Base-by-base conservation (phyloP, 805 yeast genomes). In the Cyberlindnera galapagoensis region DNA sequence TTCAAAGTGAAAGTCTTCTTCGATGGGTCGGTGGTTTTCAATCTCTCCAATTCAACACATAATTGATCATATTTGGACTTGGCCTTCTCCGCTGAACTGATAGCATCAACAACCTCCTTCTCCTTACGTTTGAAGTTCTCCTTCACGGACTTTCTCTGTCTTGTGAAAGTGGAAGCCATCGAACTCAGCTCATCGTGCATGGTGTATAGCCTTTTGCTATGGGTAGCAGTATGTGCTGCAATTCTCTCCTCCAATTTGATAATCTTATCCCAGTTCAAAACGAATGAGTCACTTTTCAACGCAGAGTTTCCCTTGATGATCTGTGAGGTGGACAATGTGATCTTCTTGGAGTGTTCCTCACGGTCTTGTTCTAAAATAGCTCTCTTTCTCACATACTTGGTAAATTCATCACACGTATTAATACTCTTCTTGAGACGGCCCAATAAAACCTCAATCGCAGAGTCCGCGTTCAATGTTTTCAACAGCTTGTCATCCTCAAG, bases 141-240 rank as follows among this genome's bases (percentile, higher is more conserved):
- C 55, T 92, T 92, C 33, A 77, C 62, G 21, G 67, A 46, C 54
- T 88, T 92, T 44, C 98, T 70, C 40, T 77, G 64, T 38, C 81
- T 73, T 9, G 83, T 68, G 42, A 87, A 75, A 3, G 86, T 74
- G 13, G 74, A 66, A 12, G 83, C 67, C 40, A 92, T 65, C 1
- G 94, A 78, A 10, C 64, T 57, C 37, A 92, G 62, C 56, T 92
- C 97, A 47, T 84, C 95, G 48, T 78, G 75, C 86, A 92, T 92
- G 23, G 76, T 78, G 44, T 75, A 80, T 49, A 92, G 63, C 2
- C 92, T 87, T 30, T 76, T 76, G 21, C 84, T 81, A 58, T 78
- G 88, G 6, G 88, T 76, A 24, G 71, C 65, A 11, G 87, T 84
- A 10, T 85, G 94, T 29, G 69, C 72, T 10, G 71, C 68, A 26